Evolutionary conservation across 257 asterid species (phyloP).

Genomic region (Forsythia suspensa): DNA sequence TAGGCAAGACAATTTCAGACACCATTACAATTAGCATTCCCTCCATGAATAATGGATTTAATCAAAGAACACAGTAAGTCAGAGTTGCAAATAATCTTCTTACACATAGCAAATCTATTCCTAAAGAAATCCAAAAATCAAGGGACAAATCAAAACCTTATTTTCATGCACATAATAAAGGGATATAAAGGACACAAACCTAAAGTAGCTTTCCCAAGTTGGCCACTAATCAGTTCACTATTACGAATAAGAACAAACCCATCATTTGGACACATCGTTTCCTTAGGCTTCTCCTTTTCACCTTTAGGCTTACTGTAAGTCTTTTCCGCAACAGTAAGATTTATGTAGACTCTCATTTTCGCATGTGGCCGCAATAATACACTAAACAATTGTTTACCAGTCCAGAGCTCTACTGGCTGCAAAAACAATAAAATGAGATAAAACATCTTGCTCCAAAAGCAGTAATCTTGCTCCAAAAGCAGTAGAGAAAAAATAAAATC

Average conservation of each 20-base stretch:
- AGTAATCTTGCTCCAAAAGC: not conserved
- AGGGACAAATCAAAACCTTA: not conserved
- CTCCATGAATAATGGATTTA: not conserved
- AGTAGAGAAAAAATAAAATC: not conserved
- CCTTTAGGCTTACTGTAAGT: constrained; percentile 39
- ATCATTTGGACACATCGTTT: constrained; percentile 88
- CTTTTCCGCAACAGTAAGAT: constrained; percentile 83
- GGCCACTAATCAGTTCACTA: constrained; percentile 92
- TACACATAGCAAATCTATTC: constrained; percentile 6
- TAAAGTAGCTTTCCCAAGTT: constrained; percentile 95
- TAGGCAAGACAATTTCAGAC: not conserved
- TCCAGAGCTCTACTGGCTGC: constrained; percentile 98
- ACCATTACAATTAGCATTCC: not conserved
- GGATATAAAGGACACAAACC: constrained; percentile 47
- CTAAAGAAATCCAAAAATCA: not conserved
- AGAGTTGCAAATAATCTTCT: constrained; percentile 2
- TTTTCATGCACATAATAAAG: not conserved
- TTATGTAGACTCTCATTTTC: constrained; percentile 72
- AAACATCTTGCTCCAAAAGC: constrained; percentile 3
- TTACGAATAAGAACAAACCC: constrained; percentile 90
- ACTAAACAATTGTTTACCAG: constrained; percentile 87
- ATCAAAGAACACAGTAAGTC: not conserved
- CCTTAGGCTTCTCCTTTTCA: constrained; percentile 29
- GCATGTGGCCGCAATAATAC: constrained; percentile 79
- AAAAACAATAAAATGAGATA: constrained; percentile 23